A percentile compares a stretch with the other conserved stretches of the same genome.
Conservation (phyloP, 2,329 filamentous ascomycete species). For the Sclerotinia spermophila region DNA sequence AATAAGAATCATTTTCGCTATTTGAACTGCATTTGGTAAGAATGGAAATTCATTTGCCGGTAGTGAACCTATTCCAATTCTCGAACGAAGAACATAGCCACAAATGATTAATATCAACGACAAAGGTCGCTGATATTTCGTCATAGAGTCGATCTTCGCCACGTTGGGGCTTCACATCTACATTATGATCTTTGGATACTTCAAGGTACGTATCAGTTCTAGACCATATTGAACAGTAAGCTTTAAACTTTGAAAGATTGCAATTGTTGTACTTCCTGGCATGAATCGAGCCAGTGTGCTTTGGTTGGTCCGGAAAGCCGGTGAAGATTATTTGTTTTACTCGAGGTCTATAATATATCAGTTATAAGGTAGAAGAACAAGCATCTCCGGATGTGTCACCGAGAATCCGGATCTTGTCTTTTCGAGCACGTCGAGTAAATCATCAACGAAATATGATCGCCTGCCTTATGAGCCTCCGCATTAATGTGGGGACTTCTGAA, state of each 20-base stretch:
- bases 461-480: background rate
- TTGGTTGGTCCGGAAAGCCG: background rate
- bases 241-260: background rate
- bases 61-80: too few relatives aligned
- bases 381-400: background rate
- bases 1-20: background rate
- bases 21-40: background rate
- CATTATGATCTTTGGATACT: too few relatives aligned
- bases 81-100: background rate
- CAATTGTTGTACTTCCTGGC: background rate
- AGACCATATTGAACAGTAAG: background rate
- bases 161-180: background rate
- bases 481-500: background rate
- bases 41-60: background rate
- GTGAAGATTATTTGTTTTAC: background rate
- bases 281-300: background rate
- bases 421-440: background rate
- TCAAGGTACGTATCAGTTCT: background rate
- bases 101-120: background rate
- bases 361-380: background rate
- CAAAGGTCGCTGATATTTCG: background rate
- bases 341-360: background rate
- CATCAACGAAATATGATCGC: background rate
- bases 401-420: background rate
- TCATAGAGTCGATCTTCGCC: background rate